Base-by-base conservation (phyloP, 2,329 filamentous ascomycete genomes). In the Aureobasidium sp. region DNA sequence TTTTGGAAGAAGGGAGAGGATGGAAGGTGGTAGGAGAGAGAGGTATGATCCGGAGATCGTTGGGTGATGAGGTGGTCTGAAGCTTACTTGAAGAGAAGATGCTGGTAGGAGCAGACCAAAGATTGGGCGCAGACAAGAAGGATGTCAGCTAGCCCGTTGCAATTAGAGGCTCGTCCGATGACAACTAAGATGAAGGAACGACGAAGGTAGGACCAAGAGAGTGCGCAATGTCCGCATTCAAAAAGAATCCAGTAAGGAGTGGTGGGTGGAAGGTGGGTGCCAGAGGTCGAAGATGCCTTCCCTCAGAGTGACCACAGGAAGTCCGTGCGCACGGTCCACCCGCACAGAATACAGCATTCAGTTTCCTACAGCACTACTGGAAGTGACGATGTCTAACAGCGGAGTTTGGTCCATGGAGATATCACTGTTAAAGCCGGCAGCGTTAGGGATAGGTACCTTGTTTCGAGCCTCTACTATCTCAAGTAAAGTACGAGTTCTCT, bases 401-500 rank as follows among this genome's bases (percentile, higher is more conserved):
- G n/a, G 53, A 46, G 10, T 46, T 26, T 17, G n/a, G 20, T 36
- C 27, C 26, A 57, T 36, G 39, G 39, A 46, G 27, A 36, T 46
- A 57, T 32, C 29, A n/a, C 3, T 20, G 17, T 57, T 46, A 29
- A 46, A 17, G 39, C 53, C 39, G 53, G 9, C 29, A 12, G 27
- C 4, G 10, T 36, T 23, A 44, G 52, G 26, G 17, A 42, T 20
- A 20, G 29, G 7, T 37, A 37, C 17, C 27, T 57, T 34, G 39
- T 36, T 17, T 36, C 39, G 15, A 23, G 27, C 39, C 39, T 57
- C 39, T 44, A 55, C 46, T 34, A 42, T 7, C 53, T 66, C 53
- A 69, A 7, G 65, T 62, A 56, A 80, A 68, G 66, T 79, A 80
- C 26, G 81, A 82, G 29, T 73, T 76, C 41, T 72, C 64, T 44